A percentile compares a stretch with the other conserved stretches of the same genome.
Evolutionary conservation across 257 asterid genomes (phyloP).

Genomic region (Solanum lycopersicoides): DNA sequence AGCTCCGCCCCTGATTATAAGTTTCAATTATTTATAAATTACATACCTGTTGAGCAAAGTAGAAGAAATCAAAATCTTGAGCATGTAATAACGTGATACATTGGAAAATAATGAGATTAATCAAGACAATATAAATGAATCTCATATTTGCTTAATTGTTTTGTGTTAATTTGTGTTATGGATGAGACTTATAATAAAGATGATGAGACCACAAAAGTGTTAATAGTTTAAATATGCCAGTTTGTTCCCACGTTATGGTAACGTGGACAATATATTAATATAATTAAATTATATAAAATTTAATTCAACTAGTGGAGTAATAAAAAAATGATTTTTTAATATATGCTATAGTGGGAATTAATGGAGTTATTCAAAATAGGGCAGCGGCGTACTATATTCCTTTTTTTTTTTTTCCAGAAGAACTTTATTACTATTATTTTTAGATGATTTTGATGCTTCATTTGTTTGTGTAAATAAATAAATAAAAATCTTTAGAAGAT

Average conservation of each 20-base stretch:
- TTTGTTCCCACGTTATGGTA: background rate
- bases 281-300: background rate
- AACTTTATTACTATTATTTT: background rate
- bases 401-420: no score
- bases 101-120: constrained; percentile 20
- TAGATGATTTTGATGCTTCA: background rate
- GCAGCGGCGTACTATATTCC: background rate
- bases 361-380: no score
- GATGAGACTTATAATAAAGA: background rate
- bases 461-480: no score
- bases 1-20: background rate
- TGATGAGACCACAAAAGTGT: background rate
- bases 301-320: background rate
- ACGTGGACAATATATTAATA: background rate
- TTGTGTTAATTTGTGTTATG: background rate
- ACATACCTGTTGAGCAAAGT: constrained; percentile 58
- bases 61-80: constrained; percentile 28
- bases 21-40: background rate
- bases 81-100: constrained; percentile 15
- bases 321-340: background rate
- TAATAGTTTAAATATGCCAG: background rate
- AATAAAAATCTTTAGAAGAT: background rate
- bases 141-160: background rate
- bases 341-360: background rate
- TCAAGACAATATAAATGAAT: background rate